These are phyloP conservation scores for Gossypium raimondii DNA, from an alignment of 345 rosid genomes.

Conservation along the genomic window DNA sequence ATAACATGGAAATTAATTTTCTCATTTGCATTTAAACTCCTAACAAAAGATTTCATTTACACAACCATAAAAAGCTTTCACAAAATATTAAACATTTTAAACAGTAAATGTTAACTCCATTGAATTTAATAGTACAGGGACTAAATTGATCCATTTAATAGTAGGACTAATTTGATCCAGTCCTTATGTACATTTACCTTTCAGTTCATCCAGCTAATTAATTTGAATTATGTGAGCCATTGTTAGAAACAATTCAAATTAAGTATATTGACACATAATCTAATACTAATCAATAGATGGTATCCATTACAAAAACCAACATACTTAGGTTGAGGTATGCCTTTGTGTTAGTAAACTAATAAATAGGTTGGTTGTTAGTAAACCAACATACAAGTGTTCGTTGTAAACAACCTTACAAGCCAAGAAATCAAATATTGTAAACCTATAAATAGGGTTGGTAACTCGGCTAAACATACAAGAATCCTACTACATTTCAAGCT, in stretches of 20 bases:
- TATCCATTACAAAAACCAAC: slow-evolving; percentile 2
- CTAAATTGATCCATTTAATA: no score
- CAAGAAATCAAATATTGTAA: neutral
- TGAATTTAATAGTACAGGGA: no score
- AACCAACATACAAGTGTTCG: neutral
- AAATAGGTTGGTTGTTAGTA: no score
- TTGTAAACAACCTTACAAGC: neutral
- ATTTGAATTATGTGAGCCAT: neutral
- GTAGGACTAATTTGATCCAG: no score
- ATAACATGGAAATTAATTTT: no score
- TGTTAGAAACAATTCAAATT: neutral
- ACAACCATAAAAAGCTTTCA: no score
- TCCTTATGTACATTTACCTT: no score
- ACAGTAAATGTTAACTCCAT: no score
- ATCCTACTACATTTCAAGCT: neutral
- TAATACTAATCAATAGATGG: neutral
- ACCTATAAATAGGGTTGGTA: neutral
- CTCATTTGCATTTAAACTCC: no score
- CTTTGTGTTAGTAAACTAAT: neutral
- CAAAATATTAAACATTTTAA: no score
- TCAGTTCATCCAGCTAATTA: neutral
- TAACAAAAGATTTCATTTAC: no score
- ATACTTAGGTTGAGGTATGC: neutral
- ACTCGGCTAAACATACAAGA: neutral
- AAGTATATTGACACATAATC: neutral